Evolutionary conservation across 306 rosid species (phyloP).

Genomic region (Cotoneaster glaucophyllus): DNA sequence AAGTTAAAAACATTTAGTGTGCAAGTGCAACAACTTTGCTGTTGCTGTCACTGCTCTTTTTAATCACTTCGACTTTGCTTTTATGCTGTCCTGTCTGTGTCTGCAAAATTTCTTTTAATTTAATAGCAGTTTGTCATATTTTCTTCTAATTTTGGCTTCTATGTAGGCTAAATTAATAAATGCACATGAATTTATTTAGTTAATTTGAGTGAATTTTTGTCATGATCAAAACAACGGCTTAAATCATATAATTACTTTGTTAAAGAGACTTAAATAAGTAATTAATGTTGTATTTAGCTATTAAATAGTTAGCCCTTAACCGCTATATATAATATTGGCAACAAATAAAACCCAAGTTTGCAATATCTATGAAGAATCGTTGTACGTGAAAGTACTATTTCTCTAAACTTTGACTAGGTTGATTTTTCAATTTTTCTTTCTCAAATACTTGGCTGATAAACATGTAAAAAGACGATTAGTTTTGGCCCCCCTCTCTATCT

Average conservation of each 20-base stretch:
- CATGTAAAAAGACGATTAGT: neutral
- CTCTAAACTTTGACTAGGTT: neutral
- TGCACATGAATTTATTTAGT: too few species aligned
- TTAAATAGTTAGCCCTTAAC: too few species aligned
- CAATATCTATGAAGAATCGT: neutral
- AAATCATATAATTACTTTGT: too few species aligned
- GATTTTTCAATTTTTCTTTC: neutral
- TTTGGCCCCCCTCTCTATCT: neutral
- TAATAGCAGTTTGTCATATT: neutral
- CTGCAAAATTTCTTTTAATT: neutral
- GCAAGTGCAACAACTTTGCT: neutral
- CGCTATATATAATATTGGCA: neutral
- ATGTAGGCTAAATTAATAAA: neutral
- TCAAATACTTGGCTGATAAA: neutral
- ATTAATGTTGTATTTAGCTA: too few species aligned
- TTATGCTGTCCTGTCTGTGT: neutral
- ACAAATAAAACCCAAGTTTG: neutral
- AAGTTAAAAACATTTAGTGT: neutral
- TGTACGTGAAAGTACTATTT: neutral
- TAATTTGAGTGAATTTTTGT: too few species aligned
- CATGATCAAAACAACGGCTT: neutral
- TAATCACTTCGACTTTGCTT: neutral
- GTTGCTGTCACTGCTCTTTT: neutral
- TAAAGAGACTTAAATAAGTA: too few species aligned
- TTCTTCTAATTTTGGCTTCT: neutral